These are phyloP conservation scores for Pneumocystis canis DNA, from an alignment of 1,139 yeast genomes.

Conservation along the genomic window DNA sequence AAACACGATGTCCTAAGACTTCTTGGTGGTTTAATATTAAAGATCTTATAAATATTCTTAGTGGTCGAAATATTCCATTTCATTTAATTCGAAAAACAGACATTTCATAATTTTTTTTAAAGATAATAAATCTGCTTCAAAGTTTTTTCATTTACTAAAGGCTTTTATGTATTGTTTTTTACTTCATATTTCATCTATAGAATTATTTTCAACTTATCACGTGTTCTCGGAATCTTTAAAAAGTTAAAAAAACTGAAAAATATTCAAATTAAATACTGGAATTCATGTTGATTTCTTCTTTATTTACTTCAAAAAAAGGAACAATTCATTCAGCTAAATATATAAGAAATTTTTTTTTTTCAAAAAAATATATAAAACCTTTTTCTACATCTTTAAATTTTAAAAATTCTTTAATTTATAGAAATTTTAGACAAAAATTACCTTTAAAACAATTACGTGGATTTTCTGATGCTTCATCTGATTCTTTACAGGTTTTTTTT, in stretches of 20 bases:
- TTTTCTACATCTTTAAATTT: not conserved
- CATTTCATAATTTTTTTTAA: not conserved
- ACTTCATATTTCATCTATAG: not conserved
- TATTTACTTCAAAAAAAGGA: not conserved
- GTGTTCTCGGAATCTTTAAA: not conserved
- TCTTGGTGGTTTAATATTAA: slow-evolving; percentile 70
- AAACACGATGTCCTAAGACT: slow-evolving; percentile 71
- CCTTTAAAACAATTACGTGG: not conserved
- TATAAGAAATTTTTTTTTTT: not conserved
- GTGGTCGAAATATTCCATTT: slow-evolving; percentile 32
- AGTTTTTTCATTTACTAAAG: not conserved
- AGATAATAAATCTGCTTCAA: not conserved
- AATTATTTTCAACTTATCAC: not conserved
- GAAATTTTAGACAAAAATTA: not conserved
- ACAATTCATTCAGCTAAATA: not conserved
- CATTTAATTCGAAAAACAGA: not conserved
- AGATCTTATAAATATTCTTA: slow-evolving; percentile 70
- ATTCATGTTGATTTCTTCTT: not conserved
- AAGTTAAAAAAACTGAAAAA: not conserved
- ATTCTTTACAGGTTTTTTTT: not conserved
- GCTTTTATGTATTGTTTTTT: not conserved
- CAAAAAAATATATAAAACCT: not conserved
- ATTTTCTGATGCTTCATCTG: not conserved
- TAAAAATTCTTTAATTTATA: not conserved
- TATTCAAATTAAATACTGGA: not conserved